Conservation (phyloP, 2,329 filamentous ascomycete genomes). For the Hypomyces perniciosus region DNA sequence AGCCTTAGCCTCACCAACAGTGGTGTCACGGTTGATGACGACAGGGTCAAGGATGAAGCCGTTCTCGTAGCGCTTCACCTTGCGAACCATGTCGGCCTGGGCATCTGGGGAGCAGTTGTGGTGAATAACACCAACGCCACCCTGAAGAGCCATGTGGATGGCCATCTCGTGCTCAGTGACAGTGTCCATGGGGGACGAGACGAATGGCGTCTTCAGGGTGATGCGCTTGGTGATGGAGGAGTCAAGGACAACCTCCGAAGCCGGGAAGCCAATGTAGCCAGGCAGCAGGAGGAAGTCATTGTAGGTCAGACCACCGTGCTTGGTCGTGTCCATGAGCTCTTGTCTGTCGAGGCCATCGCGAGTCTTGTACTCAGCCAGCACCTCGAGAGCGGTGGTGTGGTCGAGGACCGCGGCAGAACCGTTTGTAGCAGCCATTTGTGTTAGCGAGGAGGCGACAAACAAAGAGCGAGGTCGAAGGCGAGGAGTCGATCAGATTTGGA, state of each 20-base stretch:
- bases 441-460: slow-evolving; percentile 24
- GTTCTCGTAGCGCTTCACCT: slow-evolving; percentile 99
- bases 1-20: slow-evolving; percentile 82
- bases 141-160: slow-evolving; percentile 89
- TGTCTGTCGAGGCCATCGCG: slow-evolving; percentile 83
- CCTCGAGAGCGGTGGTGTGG: slow-evolving; percentile 67
- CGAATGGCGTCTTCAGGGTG: slow-evolving; percentile 89
- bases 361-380: slow-evolving; percentile 73
- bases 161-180: slow-evolving; percentile 99
- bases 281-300: slow-evolving; percentile 97
- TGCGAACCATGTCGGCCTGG: slow-evolving; percentile 97
- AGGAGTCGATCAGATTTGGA: slow-evolving; percentile 27
- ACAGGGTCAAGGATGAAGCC: slow-evolving; percentile 97
- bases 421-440: slow-evolving; percentile 60
- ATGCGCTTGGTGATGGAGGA: slow-evolving; percentile 93
- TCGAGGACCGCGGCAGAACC: slow-evolving; percentile 59
- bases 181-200: slow-evolving; percentile 99
- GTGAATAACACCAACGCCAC: slow-evolving; percentile 90
- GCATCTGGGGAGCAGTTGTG: slow-evolving; percentile 98
- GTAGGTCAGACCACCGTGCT: slow-evolving; percentile 91
- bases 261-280: slow-evolving; percentile 96
- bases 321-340: slow-evolving; percentile 83
- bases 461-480: slow-evolving; percentile 36
- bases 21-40: slow-evolving; percentile 80
- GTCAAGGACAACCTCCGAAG: slow-evolving; percentile 80